These are phyloP conservation scores for Schizochytrium sp. DNA, from an alignment of 108 stramenopile species.

Conservation along the genomic window DNA sequence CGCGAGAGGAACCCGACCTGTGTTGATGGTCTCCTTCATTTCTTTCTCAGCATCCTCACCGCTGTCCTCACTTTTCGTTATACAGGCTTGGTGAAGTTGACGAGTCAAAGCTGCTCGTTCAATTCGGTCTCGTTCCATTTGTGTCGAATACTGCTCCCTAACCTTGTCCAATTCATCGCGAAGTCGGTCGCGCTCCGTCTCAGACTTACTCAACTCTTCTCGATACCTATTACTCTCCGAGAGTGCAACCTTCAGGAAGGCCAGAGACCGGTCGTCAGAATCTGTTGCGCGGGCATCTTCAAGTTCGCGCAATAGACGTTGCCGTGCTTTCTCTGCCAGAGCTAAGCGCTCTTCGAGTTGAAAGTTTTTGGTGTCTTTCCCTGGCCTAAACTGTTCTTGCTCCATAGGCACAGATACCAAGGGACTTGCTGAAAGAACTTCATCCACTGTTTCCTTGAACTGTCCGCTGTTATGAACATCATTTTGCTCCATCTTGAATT, in stretches of 20 bases:
- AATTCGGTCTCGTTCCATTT: conserved; percentile 2
- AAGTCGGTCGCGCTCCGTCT: background rate
- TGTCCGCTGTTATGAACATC: too few relatives aligned
- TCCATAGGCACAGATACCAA: too few relatives aligned
- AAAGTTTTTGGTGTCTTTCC: too few relatives aligned
- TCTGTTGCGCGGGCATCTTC: too few relatives aligned
- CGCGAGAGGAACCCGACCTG: background rate
- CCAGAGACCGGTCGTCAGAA: too few relatives aligned
- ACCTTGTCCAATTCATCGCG: background rate
- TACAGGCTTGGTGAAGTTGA: background rate
- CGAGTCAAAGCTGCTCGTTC: conserved; percentile 51
- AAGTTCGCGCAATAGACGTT: too few relatives aligned
- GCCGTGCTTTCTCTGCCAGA: too few relatives aligned
- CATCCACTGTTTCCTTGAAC: too few relatives aligned
- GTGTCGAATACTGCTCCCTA: background rate
- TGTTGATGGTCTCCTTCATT: background rate
- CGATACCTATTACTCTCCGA: conserved; percentile 1
- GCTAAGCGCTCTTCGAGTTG: too few relatives aligned
- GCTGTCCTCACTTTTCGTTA: background rate
- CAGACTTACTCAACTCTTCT: background rate
- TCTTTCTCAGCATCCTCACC: background rate
- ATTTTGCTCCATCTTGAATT: too few relatives aligned
- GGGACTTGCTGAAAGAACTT: too few relatives aligned
- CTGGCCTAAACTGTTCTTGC: too few relatives aligned
- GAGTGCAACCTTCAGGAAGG: background rate